A percentile compares a stretch with the other conserved stretches of the same genome.
These are phyloP conservation scores for Trichoderma sp. DNA, from an alignment of 2,329 filamentous ascomycete genomes.

Conservation along the genomic window DNA sequence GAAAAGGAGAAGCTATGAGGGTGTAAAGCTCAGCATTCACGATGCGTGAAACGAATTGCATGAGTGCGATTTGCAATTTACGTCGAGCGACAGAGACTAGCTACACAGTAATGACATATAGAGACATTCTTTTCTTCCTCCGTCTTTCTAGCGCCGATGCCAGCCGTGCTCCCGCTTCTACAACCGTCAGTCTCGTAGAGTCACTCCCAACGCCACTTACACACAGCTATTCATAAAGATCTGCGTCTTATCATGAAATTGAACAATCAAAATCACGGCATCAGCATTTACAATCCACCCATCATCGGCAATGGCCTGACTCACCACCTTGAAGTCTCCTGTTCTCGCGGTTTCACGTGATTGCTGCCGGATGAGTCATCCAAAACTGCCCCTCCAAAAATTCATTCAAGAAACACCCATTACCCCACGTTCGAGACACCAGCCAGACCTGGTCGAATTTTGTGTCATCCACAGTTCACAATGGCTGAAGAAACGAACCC, in stretches of 20 bases:
- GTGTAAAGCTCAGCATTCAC: too few species aligned
- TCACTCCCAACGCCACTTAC: background rate
- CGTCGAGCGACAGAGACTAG: background rate
- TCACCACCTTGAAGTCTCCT: background rate
- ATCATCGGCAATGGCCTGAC: background rate
- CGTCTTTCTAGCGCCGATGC: background rate
- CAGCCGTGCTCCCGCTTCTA: background rate
- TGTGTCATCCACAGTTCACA: background rate
- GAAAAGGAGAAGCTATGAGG: conserved; percentile 36
- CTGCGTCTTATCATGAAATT: background rate
- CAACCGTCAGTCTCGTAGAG: background rate
- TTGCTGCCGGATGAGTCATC: conserved; percentile 15
- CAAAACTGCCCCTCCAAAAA: conserved; percentile 11
- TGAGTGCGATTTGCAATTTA: background rate
- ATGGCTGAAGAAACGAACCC: conserved; percentile 23
- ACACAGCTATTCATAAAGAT: background rate
- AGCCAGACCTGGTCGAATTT: conserved; percentile 4
- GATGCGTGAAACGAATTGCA: background rate
- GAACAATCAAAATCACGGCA: background rate
- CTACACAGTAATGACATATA: background rate
- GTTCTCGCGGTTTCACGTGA: conserved; percentile 1
- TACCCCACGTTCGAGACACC: conserved; percentile 18
- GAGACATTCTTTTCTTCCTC: background rate
- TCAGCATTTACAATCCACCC: background rate
- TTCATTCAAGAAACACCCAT: conserved; percentile 9